phyloP scores from a whole-genome alignment of 371 early-diverging fungal species.

The Mucor indicus region DNA sequence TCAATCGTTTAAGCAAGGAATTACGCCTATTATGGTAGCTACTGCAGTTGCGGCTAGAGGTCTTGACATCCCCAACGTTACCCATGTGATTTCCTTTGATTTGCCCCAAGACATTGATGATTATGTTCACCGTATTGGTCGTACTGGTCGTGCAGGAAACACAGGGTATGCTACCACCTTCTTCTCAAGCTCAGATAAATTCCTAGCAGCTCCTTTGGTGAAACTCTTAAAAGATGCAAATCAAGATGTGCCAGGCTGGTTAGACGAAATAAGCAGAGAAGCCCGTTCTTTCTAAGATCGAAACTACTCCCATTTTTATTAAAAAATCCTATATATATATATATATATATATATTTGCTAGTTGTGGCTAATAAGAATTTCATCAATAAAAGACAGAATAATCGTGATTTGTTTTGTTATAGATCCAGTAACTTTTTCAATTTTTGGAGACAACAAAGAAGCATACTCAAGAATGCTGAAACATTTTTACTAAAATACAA shows the following conservation, averaged over 20 bases:
- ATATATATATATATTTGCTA: too few species aligned
- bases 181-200: slow-evolving; percentile 89
- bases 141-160: slow-evolving; percentile 98
- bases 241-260: slow-evolving; percentile 61
- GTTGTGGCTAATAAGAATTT: too few species aligned
- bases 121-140: slow-evolving; percentile 88
- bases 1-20: slow-evolving; percentile 83
- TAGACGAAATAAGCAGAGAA: slow-evolving; percentile 37
- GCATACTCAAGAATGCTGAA: too few species aligned
- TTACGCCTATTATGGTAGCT: slow-evolving; percentile 95
- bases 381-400: too few species aligned
- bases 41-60: slow-evolving; percentile 99
- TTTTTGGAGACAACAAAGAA: too few species aligned
- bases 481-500: too few species aligned
- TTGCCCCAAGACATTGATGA: slow-evolving; percentile 91
- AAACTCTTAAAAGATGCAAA: slow-evolving; percentile 73
- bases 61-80: slow-evolving; percentile 88
- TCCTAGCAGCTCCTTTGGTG: slow-evolving; percentile 69
- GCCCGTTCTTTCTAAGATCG: too few species aligned
- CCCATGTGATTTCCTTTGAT: slow-evolving; percentile 92
- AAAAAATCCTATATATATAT: too few species aligned
- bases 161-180: slow-evolving; percentile 94
- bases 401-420: too few species aligned
- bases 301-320: too few species aligned
- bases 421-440: too few species aligned